phyloP scores from a whole-genome alignment of 768 basidiomycete species.

The Collybiopsis confluens region DNA sequence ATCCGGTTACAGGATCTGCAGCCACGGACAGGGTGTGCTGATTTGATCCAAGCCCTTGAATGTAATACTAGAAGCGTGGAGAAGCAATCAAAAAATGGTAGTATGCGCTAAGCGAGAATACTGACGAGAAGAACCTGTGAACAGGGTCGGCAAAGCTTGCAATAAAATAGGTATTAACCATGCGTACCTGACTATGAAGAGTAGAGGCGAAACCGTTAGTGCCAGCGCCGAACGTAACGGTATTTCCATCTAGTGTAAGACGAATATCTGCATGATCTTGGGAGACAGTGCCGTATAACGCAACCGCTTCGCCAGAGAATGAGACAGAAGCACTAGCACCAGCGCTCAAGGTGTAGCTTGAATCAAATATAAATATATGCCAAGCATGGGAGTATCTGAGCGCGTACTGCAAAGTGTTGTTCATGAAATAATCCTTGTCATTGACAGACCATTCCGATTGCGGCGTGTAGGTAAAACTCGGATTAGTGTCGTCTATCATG shows the following conservation, averaged over 20 bases:
- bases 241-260: constrained; percentile 40
- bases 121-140: constrained; percentile 31
- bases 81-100: too few relatives aligned
- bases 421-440: constrained; percentile 24
- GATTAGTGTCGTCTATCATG: constrained; percentile 38
- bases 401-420: constrained; percentile 41
- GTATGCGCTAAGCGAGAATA: too few relatives aligned
- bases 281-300: constrained; percentile 48
- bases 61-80: constrained; percentile 44
- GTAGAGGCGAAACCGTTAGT: constrained; percentile 26
- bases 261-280: constrained; percentile 46
- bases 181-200: constrained; percentile 29
- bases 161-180: neutral
- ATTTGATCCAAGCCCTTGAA: constrained; percentile 31
- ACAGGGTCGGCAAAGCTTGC: neutral
- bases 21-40: constrained; percentile 36
- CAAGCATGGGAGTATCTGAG: neutral
- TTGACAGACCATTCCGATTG: constrained; percentile 33
- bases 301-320: constrained; percentile 50
- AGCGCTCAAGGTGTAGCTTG: constrained; percentile 35
- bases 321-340: constrained; percentile 38
- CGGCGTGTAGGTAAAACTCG: constrained; percentile 35
- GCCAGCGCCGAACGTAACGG: constrained; percentile 29
- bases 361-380: neutral
- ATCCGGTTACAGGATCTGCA: constrained; percentile 23